phyloP scores from a whole-genome alignment of 1,284 basidiomycete species.

The Pholiota adiposa region DNA sequence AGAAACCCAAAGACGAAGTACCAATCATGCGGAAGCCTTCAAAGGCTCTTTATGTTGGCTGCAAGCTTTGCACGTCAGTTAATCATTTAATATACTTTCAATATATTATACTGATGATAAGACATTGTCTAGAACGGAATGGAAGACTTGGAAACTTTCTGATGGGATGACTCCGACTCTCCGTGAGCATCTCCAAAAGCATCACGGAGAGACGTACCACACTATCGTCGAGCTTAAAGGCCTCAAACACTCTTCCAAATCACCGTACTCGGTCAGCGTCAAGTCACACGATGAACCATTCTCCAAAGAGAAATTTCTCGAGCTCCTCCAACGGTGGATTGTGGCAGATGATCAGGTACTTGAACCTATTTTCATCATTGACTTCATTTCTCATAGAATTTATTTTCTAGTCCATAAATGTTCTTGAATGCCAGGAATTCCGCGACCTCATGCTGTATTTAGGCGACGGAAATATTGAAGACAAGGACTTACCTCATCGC shows the following conservation, averaged over 20 bases:
- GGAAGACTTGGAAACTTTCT: neutral
- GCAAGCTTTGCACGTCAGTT: neutral
- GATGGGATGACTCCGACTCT: neutral
- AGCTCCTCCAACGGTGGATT: conserved; percentile 21
- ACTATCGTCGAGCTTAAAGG: neutral
- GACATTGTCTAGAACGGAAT: neutral
- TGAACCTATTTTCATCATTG: conserved; percentile 1
- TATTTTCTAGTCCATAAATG: conserved; percentile 24
- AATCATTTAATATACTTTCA: no score
- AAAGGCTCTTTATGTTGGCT: neutral
- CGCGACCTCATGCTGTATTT: conserved; percentile 24
- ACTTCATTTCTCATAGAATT: neutral
- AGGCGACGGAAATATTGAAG: conserved; percentile 9
- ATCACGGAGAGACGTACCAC: neutral
- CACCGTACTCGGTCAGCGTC: neutral
- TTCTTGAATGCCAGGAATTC: conserved; percentile 24
- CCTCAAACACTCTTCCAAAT: neutral
- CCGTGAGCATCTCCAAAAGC: neutral
- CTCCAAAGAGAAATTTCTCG: conserved; percentile 16
- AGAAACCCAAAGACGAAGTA: neutral
- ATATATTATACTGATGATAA: neutral
- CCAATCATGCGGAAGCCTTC: neutral
- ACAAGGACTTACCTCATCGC: conserved; percentile 21
- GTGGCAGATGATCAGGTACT: conserved; percentile 29
- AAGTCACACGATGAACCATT: conserved; percentile 5